Base-by-base conservation (phyloP, 768 basidiomycete species). In the Piloderma croceum region DNA sequence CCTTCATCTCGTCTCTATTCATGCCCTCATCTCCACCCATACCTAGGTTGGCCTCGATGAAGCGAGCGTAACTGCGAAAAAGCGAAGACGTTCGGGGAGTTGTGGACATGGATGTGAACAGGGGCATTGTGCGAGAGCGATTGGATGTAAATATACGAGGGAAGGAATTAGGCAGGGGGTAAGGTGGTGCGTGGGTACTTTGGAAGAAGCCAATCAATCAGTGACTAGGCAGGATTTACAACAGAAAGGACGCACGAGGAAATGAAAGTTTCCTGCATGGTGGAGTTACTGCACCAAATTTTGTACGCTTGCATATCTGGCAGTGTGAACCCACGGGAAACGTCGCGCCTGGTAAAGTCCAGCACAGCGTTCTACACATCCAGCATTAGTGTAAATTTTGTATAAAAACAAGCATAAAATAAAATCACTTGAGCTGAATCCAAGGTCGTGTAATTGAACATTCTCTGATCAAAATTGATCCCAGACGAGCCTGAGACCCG, bases 131-230 rank as follows among this genome's bases (percentile, higher is more conserved):
- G 24, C 44, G 41, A 3, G 53, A 53, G 21, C 41, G 46, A 15
- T 38, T 24, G n/a, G 50, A n/a, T n/a, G n/a, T n/a, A n/a, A 74
- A 69, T 35, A 76, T 66, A 4, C 55, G 49, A 5, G 81, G 80
- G 53, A 77, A 82, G 6, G 81, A 81, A 22, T 70, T 69, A 6
- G 79, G 74, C 13, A 81, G 56, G 6, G 81, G 79, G 50, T 75
- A 83, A n/a, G 71, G 57, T 6, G 67, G 58, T 4, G 68, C 59
- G 54, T 73, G 73, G 20, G 67, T 59, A 42, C 76, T 83, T 83
- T n/a, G n/a, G n/a, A 35, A 21, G 12, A 13, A 34, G 29, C 33
- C 45, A 20, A 31, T 27, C 21, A 37, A 48, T 46, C 23, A 46
- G 38, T 42, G 41, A 10, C 31, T 41, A 24, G 22, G 34, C 40